Evolutionary conservation across 2,329 filamentous ascomycete species (phyloP).

Genomic region (Penicillium sp.): DNA sequence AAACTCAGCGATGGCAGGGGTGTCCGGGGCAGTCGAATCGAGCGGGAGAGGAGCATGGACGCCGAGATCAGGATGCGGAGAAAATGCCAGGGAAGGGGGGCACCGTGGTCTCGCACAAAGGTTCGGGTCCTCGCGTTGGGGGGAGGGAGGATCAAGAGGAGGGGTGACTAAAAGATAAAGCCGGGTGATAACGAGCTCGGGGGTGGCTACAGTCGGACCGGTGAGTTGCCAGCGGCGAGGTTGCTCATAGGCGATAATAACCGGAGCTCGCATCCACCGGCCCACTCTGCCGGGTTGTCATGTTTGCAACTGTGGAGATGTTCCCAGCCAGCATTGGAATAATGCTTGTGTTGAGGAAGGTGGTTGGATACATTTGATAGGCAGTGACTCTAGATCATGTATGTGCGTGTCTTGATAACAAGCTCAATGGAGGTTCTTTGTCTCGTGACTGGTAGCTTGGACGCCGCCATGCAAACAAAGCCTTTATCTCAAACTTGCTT

Average conservation of each 20-base stretch:
- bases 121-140: neutral
- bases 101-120: neutral
- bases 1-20: constrained; percentile 33
- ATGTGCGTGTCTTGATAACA: neutral
- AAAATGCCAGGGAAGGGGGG: neutral
- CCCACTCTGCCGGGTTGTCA: constrained; percentile 12
- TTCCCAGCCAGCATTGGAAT: neutral
- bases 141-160: neutral
- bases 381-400: neutral
- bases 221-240: neutral
- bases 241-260: constrained; percentile 13
- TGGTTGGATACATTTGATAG: neutral
- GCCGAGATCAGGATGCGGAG: neutral
- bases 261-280: constrained; percentile 8
- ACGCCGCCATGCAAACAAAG: neutral
- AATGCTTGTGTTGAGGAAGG: neutral
- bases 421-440: neutral
- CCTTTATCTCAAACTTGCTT: neutral
- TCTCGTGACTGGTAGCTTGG: neutral
- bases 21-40: constrained; percentile 34
- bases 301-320: constrained; percentile 16
- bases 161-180: constrained; percentile 13
- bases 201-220: constrained; percentile 8
- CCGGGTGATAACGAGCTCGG: constrained; percentile 18
- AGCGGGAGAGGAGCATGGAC: constrained; percentile 41